A percentile compares a stretch with the other conserved stretches of the same genome.
Conservation (phyloP, 1,139 yeast genomes). For the Saccharomyces hybrid region DNA sequence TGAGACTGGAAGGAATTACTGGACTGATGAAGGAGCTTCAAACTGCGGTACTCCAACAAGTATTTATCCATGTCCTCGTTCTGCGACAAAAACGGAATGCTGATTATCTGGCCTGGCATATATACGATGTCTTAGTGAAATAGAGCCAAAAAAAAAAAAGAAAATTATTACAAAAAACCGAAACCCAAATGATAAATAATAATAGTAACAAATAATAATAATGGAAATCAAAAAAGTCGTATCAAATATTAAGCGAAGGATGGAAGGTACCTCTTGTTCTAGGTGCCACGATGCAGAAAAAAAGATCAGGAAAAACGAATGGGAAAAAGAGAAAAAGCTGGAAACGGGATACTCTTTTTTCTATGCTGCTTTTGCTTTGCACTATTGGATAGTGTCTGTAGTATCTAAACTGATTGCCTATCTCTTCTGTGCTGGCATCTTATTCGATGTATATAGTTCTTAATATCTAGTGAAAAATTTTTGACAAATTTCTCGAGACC, state of each 20-base stretch:
- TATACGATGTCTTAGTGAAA: conserved; percentile 1
- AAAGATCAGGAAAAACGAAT: neutral
- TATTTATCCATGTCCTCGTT: conserved; percentile 31
- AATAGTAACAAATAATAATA: neutral
- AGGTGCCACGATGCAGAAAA: neutral
- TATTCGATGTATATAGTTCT: neutral
- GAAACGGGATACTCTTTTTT: neutral
- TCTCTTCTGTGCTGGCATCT: neutral
- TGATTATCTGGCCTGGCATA: conserved; percentile 29
- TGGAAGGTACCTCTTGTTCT: neutral
- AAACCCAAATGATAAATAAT: neutral
- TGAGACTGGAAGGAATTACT: conserved; percentile 6
- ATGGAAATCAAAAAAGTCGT: neutral
- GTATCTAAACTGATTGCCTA: neutral
- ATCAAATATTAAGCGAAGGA: neutral
- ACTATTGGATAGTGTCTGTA: neutral
- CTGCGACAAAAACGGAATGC: conserved; percentile 31
- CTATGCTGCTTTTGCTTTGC: neutral
- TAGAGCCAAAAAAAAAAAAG: neutral
- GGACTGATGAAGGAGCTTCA: conserved; percentile 16
- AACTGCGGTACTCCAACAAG: conserved; percentile 21
- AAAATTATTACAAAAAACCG: neutral
- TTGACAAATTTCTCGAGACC: neutral
- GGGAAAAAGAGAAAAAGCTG: neutral
- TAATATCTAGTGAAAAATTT: neutral